These are phyloP conservation scores for Mycena vitilis DNA, from an alignment of 768 basidiomycete genomes.

Conservation along the genomic window DNA sequence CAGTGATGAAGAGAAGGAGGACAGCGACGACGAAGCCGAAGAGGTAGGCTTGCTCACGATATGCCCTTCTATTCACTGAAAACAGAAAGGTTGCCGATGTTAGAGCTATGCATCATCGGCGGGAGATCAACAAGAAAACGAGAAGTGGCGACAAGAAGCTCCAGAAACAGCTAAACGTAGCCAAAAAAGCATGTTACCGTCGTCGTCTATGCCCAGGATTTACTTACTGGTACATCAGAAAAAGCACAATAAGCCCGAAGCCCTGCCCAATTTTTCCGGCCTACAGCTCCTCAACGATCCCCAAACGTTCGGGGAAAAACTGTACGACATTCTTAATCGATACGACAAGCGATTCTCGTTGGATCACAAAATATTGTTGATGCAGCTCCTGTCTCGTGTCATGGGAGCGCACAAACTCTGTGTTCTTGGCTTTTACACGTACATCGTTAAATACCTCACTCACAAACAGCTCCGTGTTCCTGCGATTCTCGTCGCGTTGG, in stretches of 20 bases:
- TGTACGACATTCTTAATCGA: conserved; percentile 84
- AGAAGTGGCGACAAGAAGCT: conserved; percentile 86
- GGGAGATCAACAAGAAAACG: conserved; percentile 95
- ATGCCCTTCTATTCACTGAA: conserved; percentile 13
- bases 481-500: conserved; percentile 91
- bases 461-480: conserved; percentile 94
- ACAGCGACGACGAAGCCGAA: conserved; percentile 79
- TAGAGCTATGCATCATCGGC: conserved; percentile 82
- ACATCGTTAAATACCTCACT: conserved; percentile 93
- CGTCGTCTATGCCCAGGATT: background rate
- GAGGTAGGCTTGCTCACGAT: conserved; percentile 48
- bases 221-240: conserved; percentile 44
- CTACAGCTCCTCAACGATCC: conserved; percentile 94
- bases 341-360: conserved; percentile 96
- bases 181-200: conserved; percentile 70
- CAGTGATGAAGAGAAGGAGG: conserved; percentile 78
- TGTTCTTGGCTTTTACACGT: conserved; percentile 95
- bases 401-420: conserved; percentile 94
- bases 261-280: conserved; percentile 85
- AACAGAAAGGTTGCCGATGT: conserved; percentile 68
- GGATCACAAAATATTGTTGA: conserved; percentile 96
- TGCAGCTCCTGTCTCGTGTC: conserved; percentile 95
- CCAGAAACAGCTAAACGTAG: conserved; percentile 74
- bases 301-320: conserved; percentile 93
- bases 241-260: conserved; percentile 44